Conservation (phyloP, 257 asterid genomes). For the Pogostemon cablin region DNA sequence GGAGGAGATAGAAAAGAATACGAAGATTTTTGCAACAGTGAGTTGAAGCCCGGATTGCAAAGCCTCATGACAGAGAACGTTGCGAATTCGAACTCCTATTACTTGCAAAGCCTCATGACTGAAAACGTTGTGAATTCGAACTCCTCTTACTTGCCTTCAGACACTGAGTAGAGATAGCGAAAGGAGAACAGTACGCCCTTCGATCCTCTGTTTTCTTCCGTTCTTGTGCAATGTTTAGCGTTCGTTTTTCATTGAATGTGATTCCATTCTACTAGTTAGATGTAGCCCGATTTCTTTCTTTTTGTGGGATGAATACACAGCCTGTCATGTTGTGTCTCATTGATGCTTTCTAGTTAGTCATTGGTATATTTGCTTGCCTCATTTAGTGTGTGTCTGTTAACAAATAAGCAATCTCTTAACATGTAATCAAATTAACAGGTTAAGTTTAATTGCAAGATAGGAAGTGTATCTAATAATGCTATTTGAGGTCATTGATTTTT, state of each 20-base stretch:
- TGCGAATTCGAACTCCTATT: slow-evolving; percentile 33
- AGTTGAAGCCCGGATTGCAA: slow-evolving; percentile 76
- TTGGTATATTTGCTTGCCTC: too few species aligned
- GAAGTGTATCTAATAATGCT: too few species aligned
- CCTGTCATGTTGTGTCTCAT: slow-evolving; percentile 25
- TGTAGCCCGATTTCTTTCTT: slow-evolving; percentile 17
- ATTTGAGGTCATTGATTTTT: too few species aligned
- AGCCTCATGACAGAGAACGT: slow-evolving; percentile 47
- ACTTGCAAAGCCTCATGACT: slow-evolving; percentile 55
- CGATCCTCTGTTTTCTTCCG: slow-evolving; percentile 21
- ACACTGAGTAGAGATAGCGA: slow-evolving; percentile 53
- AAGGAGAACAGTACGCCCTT: slow-evolving; percentile 42
- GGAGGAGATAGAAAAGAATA: slow-evolving; percentile 81
- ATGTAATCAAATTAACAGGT: too few species aligned
- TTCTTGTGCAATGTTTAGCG: slow-evolving; percentile 4
- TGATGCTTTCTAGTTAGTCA: neutral
- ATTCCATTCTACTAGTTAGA: slow-evolving; percentile 26
- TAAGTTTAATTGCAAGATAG: too few species aligned
- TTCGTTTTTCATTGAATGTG: neutral
- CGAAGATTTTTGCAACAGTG: slow-evolving; percentile 73
- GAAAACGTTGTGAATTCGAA: slow-evolving; percentile 42
- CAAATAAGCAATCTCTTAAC: neutral
- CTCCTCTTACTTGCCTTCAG: slow-evolving; percentile 63
- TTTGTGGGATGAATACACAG: slow-evolving; percentile 33
- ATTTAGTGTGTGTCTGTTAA: neutral